phyloP scores from a whole-genome alignment of 2,329 filamentous ascomycete genomes.

The Aureobasidium pullulans region DNA sequence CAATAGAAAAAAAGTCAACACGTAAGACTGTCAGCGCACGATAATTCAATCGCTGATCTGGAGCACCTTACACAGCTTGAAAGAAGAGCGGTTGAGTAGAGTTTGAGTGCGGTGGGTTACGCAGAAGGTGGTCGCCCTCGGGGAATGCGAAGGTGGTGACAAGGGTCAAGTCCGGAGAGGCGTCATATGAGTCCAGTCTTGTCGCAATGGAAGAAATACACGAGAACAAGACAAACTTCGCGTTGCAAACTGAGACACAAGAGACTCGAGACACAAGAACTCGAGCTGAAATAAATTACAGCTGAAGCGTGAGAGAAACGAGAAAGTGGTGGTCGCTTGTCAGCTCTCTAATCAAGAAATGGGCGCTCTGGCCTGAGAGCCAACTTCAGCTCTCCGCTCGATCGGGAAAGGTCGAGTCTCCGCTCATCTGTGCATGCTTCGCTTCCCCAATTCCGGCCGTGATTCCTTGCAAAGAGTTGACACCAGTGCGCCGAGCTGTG shows the following conservation, averaged over 20 bases:
- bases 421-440: neutral
- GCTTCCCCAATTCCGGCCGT: slow-evolving; percentile 7
- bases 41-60: slow-evolving; percentile 4
- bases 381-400: neutral
- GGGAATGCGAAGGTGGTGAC: neutral
- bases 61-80: slow-evolving; percentile 5
- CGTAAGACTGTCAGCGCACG: slow-evolving; percentile 2
- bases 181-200: slow-evolving; percentile 7
- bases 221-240: neutral
- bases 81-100: neutral
- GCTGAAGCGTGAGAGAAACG: neutral
- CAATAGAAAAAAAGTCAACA: neutral
- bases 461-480: slow-evolving; percentile 4
- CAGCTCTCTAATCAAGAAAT: neutral
- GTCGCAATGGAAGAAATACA: neutral
- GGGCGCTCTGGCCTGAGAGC: neutral
- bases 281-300: neutral
- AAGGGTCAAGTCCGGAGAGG: slow-evolving; percentile 3
- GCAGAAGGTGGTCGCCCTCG: neutral
- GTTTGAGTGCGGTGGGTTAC: neutral
- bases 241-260: neutral
- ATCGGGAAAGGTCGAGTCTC: slow-evolving; percentile 2
- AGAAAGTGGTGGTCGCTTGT: neutral
- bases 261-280: neutral
- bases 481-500: neutral